Evolutionary conservation across 345 rosid species (phyloP).

Genomic region (Lumnitzera racemosa): DNA sequence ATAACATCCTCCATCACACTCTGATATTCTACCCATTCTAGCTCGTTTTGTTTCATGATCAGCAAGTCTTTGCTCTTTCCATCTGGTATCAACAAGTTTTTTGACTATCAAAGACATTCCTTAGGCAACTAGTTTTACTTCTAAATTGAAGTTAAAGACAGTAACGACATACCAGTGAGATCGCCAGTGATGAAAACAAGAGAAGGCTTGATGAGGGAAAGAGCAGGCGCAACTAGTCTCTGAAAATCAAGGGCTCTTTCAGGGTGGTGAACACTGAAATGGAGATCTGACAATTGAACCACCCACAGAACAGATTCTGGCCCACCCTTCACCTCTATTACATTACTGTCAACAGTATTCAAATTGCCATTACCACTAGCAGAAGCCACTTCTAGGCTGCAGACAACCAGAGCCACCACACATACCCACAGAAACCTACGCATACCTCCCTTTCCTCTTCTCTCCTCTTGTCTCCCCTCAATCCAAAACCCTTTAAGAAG

Average conservation of each 20-base stretch:
- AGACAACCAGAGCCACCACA: no score
- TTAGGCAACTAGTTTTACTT: no score
- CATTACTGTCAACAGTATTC: constrained; percentile 3
- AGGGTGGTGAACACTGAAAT: constrained; percentile 91
- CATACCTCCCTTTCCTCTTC: no score
- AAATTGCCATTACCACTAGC: no score
- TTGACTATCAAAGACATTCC: no score
- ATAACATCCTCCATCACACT: constrained; percentile 63
- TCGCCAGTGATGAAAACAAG: constrained; percentile 91
- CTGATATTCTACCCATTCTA: constrained; percentile 79
- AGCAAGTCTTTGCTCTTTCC: constrained; percentile 84
- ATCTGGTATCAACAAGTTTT: constrained; percentile 34
- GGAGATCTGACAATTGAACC: constrained; percentile 98
- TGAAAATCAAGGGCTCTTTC: constrained; percentile 71
- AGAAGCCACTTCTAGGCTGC: no score
- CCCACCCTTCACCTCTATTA: constrained; percentile 47
- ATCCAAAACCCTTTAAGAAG: no score
- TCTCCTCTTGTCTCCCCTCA: no score
- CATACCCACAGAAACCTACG: no score
- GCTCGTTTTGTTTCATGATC: constrained; percentile 77
- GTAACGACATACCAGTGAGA: constrained; percentile 57
- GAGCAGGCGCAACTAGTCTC: constrained; percentile 49
- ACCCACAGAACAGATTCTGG: constrained; percentile 76
- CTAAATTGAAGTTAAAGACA: neutral
- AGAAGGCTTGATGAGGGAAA: constrained; percentile 72